Evolutionary conservation across 129 eudicot genomes (phyloP), one percentile per base, ranked within the genome.

Genomic region (Flaveria ramosissima): DNA sequence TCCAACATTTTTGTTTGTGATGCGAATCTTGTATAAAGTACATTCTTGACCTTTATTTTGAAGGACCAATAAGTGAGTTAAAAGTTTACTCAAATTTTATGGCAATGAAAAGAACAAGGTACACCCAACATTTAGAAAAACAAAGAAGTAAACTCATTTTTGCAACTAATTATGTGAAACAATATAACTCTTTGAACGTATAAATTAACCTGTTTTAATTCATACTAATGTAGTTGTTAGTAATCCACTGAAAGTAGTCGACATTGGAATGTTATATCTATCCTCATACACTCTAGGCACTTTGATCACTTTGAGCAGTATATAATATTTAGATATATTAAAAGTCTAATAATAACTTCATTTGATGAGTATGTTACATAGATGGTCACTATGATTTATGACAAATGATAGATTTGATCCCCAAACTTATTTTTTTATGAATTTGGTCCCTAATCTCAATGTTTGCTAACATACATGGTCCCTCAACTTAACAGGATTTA

Each of bases 211-310:
- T 71, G 48, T 30, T 51, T 24, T 27, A 3, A 52, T 52, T 12
- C 76, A 71, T 71, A 27, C 47, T 39, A n/a, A 68, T 68, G 72
- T 32, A 68, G 9, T 68, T 43, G 48, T 43, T 68, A 42, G 43
- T 41, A 68, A 43, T 68, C 51, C 43, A 16, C 10, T 30, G 2
- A 67, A 67, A 67, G 5, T 39, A 30, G 53, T 17, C 11, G 53
- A 41, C 52, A 67, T 17, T 42, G 17, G 5, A n/a, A 53, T n/a
- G 23, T 21, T 32, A 51, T 12, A 51, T 72, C 20, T 32, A 52
- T 72, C 19, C 45, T 72, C 52, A n/a, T 52, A 51, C 48, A 20
- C 39, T 20, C 65, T 2, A 1, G 55, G 30, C 4, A 73, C 36
- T 73, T 17, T 36, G 36, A 55, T 56, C 53, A 55, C 23, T 39